These are phyloP conservation scores for Perkinsus chesapeaki DNA, from an alignment of 169 alveolate genomes.

Conservation along the genomic window DNA sequence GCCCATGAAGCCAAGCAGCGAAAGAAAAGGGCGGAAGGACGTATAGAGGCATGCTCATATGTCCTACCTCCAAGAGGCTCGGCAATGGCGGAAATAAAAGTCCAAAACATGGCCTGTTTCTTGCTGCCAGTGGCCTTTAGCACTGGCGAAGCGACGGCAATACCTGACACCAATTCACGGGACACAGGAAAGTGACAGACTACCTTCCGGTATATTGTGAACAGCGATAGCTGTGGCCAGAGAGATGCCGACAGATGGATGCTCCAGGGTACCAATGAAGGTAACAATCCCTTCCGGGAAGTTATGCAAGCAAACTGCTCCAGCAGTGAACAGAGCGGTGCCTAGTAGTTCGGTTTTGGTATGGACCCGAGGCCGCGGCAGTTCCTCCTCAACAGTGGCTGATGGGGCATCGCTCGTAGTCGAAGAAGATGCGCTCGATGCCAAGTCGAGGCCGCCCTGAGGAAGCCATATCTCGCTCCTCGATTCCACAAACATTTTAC, in stretches of 20 bases:
- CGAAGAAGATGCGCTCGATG: background rate
- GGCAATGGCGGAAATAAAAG: background rate
- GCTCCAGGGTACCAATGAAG: slow-evolving; percentile 13
- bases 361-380: background rate
- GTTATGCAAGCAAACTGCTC: slow-evolving; percentile 16
- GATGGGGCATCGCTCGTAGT: background rate
- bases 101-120: background rate
- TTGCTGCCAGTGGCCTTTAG: background rate
- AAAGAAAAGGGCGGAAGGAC: too few species aligned
- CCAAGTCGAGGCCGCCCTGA: too few species aligned
- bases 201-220: slow-evolving; percentile 24
- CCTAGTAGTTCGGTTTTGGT: background rate
- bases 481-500: too few species aligned
- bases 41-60: too few species aligned
- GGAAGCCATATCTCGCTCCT: too few species aligned
- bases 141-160: background rate
- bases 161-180: background rate
- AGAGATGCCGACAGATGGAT: slow-evolving; percentile 1
- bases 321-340: slow-evolving; percentile 7
- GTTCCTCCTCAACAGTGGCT: too few species aligned
- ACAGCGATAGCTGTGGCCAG: slow-evolving; percentile 21
- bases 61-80: background rate
- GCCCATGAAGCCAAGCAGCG: too few species aligned
- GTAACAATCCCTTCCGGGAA: slow-evolving; percentile 23
- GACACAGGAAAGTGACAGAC: background rate